These are phyloP conservation scores for Hypoxylon sp. DNA, from an alignment of 2,329 filamentous ascomycete species.

Conservation along the genomic window DNA sequence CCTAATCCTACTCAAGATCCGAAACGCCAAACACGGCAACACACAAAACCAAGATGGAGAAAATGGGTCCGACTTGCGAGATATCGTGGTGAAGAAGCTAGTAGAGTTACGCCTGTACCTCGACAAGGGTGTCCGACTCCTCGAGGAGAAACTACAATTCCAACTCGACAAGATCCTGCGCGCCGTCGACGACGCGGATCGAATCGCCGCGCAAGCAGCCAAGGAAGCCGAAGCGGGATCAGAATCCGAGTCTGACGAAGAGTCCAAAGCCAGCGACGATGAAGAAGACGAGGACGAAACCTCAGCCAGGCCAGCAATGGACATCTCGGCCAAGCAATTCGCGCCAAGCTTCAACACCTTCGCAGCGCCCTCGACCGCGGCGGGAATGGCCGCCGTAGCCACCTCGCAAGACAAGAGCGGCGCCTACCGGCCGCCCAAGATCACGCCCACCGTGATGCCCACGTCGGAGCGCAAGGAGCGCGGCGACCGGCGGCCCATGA, in stretches of 20 bases:
- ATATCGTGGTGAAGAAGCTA: conserved; percentile 83
- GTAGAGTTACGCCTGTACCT: conserved; percentile 90
- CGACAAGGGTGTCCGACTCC: conserved; percentile 87
- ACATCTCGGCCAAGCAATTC: conserved; percentile 47
- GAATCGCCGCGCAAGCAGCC: conserved; percentile 49
- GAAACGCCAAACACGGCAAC: conserved; percentile 55
- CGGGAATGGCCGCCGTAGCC: conserved; percentile 45
- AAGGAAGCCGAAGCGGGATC: conserved; percentile 51
- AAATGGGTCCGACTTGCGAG: conserved; percentile 57
- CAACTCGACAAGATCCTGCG: conserved; percentile 95
- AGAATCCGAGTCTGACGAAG: conserved; percentile 48
- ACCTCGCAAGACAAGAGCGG: conserved; percentile 63
- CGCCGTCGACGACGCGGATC: conserved; percentile 78
- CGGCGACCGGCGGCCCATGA: conserved; percentile 67
- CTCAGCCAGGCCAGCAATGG: conserved; percentile 28
- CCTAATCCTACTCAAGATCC: conserved; percentile 81
- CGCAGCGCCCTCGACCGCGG: conserved; percentile 46
- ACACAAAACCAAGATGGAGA: conserved; percentile 47
- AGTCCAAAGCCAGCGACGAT: conserved; percentile 47
- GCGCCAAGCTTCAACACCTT: conserved; percentile 51
- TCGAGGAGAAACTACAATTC: conserved; percentile 91
- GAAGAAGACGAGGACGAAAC: conserved; percentile 44
- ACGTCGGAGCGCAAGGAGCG: conserved; percentile 70
- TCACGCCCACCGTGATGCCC: conserved; percentile 87
- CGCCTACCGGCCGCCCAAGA: conserved; percentile 87